Base-by-base conservation (phyloP, 768 basidiomycete genomes). In the Amanita polypyramis region DNA sequence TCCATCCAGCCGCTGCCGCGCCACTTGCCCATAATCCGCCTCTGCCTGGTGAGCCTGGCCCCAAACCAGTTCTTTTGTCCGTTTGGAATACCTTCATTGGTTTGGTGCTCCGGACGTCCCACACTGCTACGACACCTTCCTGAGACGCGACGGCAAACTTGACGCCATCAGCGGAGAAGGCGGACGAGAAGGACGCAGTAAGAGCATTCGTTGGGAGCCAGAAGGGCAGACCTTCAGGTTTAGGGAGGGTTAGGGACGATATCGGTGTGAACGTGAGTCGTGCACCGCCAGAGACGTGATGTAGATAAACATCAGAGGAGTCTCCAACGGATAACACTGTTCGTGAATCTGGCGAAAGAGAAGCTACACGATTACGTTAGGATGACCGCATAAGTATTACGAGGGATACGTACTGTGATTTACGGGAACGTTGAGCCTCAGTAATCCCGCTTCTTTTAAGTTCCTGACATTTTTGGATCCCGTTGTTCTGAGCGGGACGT, bases 261-360 rank as follows among this genome's bases (percentile, higher is more conserved):
- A 91, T 83, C 33, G 76, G 77, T 14, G 75, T 60, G 54, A 91
- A 87, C 2, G 76, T 66, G 54, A 85, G 68, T 21, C 60, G 66
- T 11, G 74, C 65, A 23, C 84, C 80, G 34, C 83, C 83, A 2
- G 77, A 74, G 51, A 94, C 73, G 46, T 80, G 77, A 58, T 92
- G 86, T 11, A 97, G 74, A 59, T 81, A 85, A 9, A 94, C 81
- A 49, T 89, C 82, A 37, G 82, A 79, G 8, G 91, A 92, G 60
- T 97, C 93, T 19, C 94, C 93, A 0, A 94, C 93, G 2, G 85
- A 90, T 1, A 96, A 76, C 11, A 97, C 73, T 0, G 84, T 91
- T 38, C 79, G 76, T 1, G 91, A 85, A 57, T 95, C 89, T 0
- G 90, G 91, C 0, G 91, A 92, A 55, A 97, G 76, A 7, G 92